A percentile compares a stretch with the other conserved stretches of the same genome.
Evolutionary conservation across 1,139 yeast genomes (phyloP).

Genomic region (Pichia sp.): DNA sequence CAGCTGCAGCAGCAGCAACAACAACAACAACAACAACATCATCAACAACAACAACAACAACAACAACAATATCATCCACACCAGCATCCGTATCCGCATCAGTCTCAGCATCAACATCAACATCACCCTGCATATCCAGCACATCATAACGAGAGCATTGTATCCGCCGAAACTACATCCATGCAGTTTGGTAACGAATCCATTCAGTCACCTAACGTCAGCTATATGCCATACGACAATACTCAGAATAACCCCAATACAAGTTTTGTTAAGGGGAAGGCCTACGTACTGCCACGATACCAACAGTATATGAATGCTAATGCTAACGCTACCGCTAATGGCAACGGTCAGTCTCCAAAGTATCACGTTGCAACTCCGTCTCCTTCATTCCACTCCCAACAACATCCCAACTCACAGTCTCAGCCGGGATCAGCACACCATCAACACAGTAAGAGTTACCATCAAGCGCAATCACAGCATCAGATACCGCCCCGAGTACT

Average conservation of each 20-base stretch:
- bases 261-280: neutral
- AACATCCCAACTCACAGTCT: no score
- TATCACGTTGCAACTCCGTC: no score
- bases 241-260: no score
- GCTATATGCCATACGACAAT: neutral
- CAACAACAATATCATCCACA: conserved; percentile 10
- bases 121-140: neutral
- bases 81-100: neutral
- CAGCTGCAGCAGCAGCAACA: conserved; percentile 8
- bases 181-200: neutral
- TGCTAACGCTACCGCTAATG: no score
- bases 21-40: conserved; percentile 13
- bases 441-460: neutral
- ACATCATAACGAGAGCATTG: neutral
- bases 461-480: neutral
- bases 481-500: neutral
- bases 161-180: neutral
- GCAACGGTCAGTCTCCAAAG: no score
- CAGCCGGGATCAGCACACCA: neutral
- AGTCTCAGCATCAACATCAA: neutral
- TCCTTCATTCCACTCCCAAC: no score
- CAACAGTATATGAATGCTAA: no score
- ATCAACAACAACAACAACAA: conserved; percentile 15
- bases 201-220: neutral
- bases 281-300: neutral